These are phyloP conservation scores for Wickerhamomyces strasburgensis DNA, from an alignment of 805 yeast genomes.

Conservation along the genomic window DNA sequence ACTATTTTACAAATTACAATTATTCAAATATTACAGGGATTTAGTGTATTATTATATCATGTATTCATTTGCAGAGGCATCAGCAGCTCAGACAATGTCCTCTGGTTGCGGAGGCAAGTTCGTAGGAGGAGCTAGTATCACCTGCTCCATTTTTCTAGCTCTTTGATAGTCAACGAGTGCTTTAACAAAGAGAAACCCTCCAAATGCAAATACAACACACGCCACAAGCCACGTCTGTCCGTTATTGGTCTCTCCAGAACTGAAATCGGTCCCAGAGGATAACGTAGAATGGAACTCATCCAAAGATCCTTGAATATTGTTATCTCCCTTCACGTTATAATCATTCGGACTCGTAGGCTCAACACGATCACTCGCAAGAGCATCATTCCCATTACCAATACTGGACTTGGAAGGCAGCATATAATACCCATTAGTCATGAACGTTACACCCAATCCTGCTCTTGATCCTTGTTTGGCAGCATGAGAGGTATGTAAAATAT, in stretches of 20 bases:
- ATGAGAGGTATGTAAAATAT: conserved; percentile 89
- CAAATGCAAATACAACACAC: conserved; percentile 59
- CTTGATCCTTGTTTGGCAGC: conserved; percentile 95
- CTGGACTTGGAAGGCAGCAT: conserved; percentile 42
- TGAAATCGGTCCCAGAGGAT: conserved; percentile 16
- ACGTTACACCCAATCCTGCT: conserved; percentile 84
- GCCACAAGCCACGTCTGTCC: conserved; percentile 39
- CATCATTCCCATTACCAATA: conserved; percentile 20
- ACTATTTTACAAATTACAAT: no score
- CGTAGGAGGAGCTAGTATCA: conserved; percentile 45
- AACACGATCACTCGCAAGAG: conserved; percentile 31
- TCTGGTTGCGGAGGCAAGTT: conserved; percentile 7
- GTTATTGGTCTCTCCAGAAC: conserved; percentile 5
- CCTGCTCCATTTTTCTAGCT: conserved; percentile 72
- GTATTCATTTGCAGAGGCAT: no score
- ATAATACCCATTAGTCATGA: conserved; percentile 63
- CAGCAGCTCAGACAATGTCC: conserved; percentile 8
- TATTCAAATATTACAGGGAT: no score
- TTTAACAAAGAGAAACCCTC: conserved; percentile 58
- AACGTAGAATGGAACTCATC: conserved; percentile 22
- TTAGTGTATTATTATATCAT: no score
- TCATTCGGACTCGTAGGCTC: conserved; percentile 57
- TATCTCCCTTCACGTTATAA: conserved; percentile 37
- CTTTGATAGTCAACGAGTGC: conserved; percentile 67
- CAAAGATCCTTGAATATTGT: conserved; percentile 21